Evolutionary conservation across 2,329 filamentous ascomycete species (phyloP).

Genomic region (Mariannaea sp.): DNA sequence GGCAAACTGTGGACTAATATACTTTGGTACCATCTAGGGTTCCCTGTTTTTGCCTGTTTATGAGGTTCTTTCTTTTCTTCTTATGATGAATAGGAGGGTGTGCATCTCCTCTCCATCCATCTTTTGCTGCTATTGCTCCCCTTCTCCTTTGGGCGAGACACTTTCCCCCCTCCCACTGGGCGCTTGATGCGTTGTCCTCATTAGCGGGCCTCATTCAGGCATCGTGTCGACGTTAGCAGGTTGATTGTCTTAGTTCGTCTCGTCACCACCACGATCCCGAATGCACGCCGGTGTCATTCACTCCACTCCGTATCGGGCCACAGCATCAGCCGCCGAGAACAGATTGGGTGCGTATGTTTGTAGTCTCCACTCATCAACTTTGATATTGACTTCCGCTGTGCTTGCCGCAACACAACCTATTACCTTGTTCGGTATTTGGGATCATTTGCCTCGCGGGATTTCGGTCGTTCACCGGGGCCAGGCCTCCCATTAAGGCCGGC

Average conservation of each 20-base stretch:
- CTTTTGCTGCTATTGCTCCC: not conserved
- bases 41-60: constrained; percentile 4
- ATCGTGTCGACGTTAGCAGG: not conserved
- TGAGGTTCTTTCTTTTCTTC: too few relatives aligned
- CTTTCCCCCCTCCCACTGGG: not conserved
- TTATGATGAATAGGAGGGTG: too few relatives aligned
- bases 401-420: too few relatives aligned
- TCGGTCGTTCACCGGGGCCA: not conserved
- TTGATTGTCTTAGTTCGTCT: not conserved
- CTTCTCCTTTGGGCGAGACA: not conserved
- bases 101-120: too few relatives aligned
- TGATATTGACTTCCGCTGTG: too few relatives aligned
- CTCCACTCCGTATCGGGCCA: not conserved
- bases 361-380: too few relatives aligned
- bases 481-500: not conserved
- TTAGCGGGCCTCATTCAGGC: constrained; percentile 4
- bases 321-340: not conserved
- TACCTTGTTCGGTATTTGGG: too few relatives aligned
- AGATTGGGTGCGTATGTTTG: too few relatives aligned
- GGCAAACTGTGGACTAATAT: constrained; percentile 1
- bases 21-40: constrained; percentile 32
- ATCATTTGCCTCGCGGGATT: not conserved
- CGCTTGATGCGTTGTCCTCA: constrained; percentile 2
- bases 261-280: not conserved
- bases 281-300: not conserved